A percentile compares a stretch with the other conserved stretches of the same genome.
These are phyloP conservation scores for Pseudevernia furfuracea DNA, from an alignment of 495 filamentous ascomycete species.

Conservation along the genomic window DNA sequence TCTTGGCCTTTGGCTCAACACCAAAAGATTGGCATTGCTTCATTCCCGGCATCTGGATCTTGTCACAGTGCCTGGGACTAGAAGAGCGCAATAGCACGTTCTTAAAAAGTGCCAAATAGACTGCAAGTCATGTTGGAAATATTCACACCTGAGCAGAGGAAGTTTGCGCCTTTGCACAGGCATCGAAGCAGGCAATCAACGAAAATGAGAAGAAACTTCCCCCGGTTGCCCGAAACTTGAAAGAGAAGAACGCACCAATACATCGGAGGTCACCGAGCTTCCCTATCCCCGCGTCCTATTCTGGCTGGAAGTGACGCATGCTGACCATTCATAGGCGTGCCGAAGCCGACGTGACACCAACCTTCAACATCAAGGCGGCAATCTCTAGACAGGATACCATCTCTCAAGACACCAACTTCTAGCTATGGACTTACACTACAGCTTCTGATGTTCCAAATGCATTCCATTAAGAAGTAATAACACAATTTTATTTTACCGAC, in stretches of 20 bases:
- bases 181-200: not conserved
- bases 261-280: not conserved
- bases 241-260: not conserved
- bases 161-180: not conserved
- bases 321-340: conserved; percentile 2
- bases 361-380: not conserved
- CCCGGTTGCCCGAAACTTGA: not conserved
- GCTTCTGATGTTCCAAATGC: not conserved
- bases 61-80: not conserved
- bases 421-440: not conserved
- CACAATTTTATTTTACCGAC: not conserved
- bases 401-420: not conserved
- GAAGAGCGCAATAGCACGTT: not conserved
- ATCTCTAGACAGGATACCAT: not conserved
- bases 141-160: not conserved
- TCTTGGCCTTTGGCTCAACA: not conserved
- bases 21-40: not conserved
- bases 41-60: not conserved
- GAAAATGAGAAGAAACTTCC: not conserved
- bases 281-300: not conserved
- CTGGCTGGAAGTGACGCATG: not conserved
- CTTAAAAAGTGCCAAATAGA: not conserved
- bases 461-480: not conserved
- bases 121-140: not conserved
- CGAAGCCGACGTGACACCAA: conserved; percentile 7